phyloP scores from a whole-genome alignment of 1,284 basidiomycete genomes.

The Moniliophthora roreri region DNA sequence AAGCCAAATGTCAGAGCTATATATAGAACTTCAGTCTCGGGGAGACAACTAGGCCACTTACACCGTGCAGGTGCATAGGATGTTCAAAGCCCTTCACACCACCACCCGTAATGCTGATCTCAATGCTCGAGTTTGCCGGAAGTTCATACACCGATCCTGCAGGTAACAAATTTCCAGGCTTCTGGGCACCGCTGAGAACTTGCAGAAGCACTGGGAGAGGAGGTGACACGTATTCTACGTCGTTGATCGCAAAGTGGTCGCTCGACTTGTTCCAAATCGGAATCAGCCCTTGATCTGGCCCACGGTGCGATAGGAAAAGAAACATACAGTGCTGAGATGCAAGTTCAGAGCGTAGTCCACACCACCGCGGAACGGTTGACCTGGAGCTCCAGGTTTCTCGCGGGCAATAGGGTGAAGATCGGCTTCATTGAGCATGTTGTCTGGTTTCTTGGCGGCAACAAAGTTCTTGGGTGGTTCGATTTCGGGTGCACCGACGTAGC shows the following conservation, averaged over 20 bases:
- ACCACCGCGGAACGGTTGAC: neutral
- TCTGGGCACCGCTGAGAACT: neutral
- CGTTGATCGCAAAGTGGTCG: neutral
- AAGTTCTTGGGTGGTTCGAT: conserved; percentile 31
- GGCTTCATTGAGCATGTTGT: neutral
- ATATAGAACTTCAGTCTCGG: neutral
- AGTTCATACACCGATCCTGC: conserved; percentile 9
- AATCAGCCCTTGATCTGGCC: neutral
- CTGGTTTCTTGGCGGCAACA: conserved; percentile 20
- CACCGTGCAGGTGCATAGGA: conserved; percentile 18
- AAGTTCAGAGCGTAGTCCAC: neutral
- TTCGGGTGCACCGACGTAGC: conserved; percentile 31
- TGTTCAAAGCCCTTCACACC: conserved; percentile 10
- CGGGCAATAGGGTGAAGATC: neutral
- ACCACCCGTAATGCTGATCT: conserved; percentile 7
- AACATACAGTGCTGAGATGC: neutral
- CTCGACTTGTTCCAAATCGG: neutral
- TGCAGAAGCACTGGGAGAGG: neutral
- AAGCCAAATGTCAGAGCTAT: neutral
- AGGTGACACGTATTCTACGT: neutral
- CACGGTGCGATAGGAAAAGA: neutral
- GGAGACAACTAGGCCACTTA: neutral
- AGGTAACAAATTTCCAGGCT: neutral
- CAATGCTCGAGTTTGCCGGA: conserved; percentile 11
- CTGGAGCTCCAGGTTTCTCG: neutral